Percentiles rank a stretch among this genome's conserved stretches.
Evolutionary conservation across 768 basidiomycete species (phyloP).

Genomic region (Leccinum sublutescens): DNA sequence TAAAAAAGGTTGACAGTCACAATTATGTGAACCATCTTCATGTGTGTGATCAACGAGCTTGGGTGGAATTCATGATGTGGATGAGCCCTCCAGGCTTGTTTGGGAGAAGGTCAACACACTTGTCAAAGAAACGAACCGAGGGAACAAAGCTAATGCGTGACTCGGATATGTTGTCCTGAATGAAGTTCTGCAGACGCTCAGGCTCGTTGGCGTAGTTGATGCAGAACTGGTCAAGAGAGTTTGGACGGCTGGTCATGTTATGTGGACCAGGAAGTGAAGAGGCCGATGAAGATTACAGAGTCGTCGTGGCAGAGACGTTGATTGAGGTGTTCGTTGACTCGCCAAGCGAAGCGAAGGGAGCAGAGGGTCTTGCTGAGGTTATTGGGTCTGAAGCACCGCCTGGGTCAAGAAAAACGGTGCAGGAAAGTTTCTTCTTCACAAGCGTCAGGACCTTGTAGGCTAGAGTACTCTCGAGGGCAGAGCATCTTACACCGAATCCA

Average conservation of each 20-base stretch:
- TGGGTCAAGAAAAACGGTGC: slow-evolving; percentile 88
- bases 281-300: slow-evolving; percentile 86
- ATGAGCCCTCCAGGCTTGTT: slow-evolving; percentile 88
- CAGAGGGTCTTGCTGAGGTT: slow-evolving; percentile 93
- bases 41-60: slow-evolving; percentile 78
- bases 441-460: slow-evolving; percentile 85
- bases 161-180: slow-evolving; percentile 79
- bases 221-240: slow-evolving; percentile 95
- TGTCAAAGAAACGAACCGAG: slow-evolving; percentile 81
- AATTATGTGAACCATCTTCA: slow-evolving; percentile 91
- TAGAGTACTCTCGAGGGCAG: slow-evolving; percentile 73
- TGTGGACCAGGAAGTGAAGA: slow-evolving; percentile 94
- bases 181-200: slow-evolving; percentile 68
- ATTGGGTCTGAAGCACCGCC: slow-evolving; percentile 91
- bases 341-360: slow-evolving; percentile 92
- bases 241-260: slow-evolving; percentile 81
- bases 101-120: slow-evolving; percentile 84
- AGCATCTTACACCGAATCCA: slow-evolving; percentile 79
- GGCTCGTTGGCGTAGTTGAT: slow-evolving; percentile 94
- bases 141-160: slow-evolving; percentile 69
- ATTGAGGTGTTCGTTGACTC: slow-evolving; percentile 89
- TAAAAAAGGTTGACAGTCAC: slow-evolving; percentile 90
- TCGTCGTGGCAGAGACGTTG: slow-evolving; percentile 93
- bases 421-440: slow-evolving; percentile 91
- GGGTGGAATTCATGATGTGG: slow-evolving; percentile 93